Base-by-base conservation (phyloP, 2,329 filamentous ascomycete species). In the Apiospora saccharicola region DNA sequence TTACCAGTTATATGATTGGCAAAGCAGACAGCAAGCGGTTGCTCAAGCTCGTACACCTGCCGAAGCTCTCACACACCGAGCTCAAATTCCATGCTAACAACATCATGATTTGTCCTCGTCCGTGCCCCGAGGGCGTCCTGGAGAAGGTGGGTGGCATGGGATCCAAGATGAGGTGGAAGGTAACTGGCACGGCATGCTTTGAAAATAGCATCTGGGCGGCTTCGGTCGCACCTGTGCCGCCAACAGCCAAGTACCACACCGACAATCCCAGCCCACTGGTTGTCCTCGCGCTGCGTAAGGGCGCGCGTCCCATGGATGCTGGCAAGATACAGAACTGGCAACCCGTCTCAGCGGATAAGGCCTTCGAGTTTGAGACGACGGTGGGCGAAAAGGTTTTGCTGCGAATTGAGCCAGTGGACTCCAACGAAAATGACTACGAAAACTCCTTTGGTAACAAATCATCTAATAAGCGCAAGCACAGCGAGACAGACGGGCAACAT, bases 141-240 rank as follows among this genome's bases (percentile, higher is more conserved):
- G 89, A 93, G 70, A 96, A 94, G 81, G 92, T 96, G 14, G 96
- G 96, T 57, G 96, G 96, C 41, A 90, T 98, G 78, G 94, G 95
- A 46, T 91, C 90, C 77, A 96, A 92, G 82, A 89, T 97, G 83
- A 90, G 86, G 53, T 99, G 96, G 94, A 90, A 94, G 80, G 92
- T 98, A 5, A 93, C 91, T 0, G 94, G 92, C 49, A 90, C 92
- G 7, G 94, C 91, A 0, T 90, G 89, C 75, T 91, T 90, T 75
- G 93, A 98, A 73, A 92, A 95, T 80, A 92, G 89, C 76, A 88
- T 98, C 51, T 99, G 96, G 95, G 96, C 96, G 6, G 94, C 92
- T 22, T 89, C 91, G 61, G 90, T 98, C 14, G 88, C 90, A 44
- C 94, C 96, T 0, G 87, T 95, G 0, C 90, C 92, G 0, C 84